A percentile compares a stretch with the other conserved stretches of the same genome.
Evolutionary conservation across 164 flowering plant species (phyloP).

Genomic region (Stephania yunnanensis): DNA sequence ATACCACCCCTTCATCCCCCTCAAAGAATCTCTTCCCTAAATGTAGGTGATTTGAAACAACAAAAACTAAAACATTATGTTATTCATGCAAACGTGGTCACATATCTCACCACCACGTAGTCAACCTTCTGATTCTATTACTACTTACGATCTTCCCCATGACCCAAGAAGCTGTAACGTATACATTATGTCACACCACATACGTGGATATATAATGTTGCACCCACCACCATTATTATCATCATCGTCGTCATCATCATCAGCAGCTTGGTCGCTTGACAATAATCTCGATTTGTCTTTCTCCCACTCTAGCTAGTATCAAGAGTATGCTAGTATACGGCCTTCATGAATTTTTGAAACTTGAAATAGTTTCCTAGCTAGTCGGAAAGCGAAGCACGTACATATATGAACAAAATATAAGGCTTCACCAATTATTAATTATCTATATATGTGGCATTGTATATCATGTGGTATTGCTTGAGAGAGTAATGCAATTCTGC

Average conservation of each 20-base stretch:
- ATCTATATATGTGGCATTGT: no score
- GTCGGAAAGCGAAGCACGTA: slow-evolving; percentile 1
- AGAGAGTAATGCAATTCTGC: not conserved
- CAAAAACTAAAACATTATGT: no score
- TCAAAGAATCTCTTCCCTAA: no score
- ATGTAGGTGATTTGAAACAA: no score
- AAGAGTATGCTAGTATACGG: not conserved
- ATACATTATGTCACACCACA: no score
- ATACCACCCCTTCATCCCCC: no score
- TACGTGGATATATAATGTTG: not conserved
- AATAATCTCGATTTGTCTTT: not conserved
- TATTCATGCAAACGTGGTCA: not conserved
- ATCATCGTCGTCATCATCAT: no score
- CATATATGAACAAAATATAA: not conserved
- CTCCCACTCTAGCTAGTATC: no score
- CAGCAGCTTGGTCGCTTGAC: not conserved
- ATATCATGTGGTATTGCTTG: not conserved
- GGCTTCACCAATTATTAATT: not conserved
- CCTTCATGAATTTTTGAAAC: not conserved
- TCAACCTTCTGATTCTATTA: not conserved
- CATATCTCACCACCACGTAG: not conserved
- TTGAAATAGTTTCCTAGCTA: not conserved
- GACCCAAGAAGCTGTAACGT: not conserved
- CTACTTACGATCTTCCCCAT: not conserved
- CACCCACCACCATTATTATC: not conserved